Conservation (phyloP, 257 asterid genomes). For the Lithospermum erythrorhizon region DNA sequence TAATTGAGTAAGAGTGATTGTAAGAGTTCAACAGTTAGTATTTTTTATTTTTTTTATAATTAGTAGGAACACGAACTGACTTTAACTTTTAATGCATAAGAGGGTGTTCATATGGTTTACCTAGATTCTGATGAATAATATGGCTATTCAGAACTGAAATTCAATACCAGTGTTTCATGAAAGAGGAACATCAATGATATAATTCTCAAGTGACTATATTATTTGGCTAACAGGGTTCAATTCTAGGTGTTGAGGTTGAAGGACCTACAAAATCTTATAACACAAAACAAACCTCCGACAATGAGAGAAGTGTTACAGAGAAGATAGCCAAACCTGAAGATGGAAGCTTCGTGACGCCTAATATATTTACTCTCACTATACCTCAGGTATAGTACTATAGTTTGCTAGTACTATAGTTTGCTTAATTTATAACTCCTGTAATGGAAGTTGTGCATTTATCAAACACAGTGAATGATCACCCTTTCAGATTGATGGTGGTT, state of each 20-base stretch:
- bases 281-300: conserved; percentile 38
- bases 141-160: not conserved
- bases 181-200: conserved; percentile 21
- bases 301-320: conserved; percentile 21
- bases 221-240: conserved; percentile 99
- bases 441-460: not conserved
- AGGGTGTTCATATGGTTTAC: no score
- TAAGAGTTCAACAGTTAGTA: not conserved
- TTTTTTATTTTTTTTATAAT: no score
- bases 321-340: conserved; percentile 44
- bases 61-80: not conserved
- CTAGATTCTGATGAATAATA: not conserved
- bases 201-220: conserved; percentile 54
- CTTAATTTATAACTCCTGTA: not conserved
- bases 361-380: conserved; percentile 57
- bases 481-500: conserved; percentile 80
- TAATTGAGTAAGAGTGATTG: not conserved
- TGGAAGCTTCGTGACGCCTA: conserved; percentile 58
- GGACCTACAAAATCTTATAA: conserved; percentile 52
- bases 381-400: conserved; percentile 89
- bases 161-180: conserved; percentile 10
- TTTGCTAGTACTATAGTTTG: no score
- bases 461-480: not conserved
- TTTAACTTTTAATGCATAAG: not conserved
- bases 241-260: conserved; percentile 97